These are phyloP conservation scores for Psilocybe azurescens DNA, from an alignment of 768 basidiomycete genomes.

Conservation along the genomic window DNA sequence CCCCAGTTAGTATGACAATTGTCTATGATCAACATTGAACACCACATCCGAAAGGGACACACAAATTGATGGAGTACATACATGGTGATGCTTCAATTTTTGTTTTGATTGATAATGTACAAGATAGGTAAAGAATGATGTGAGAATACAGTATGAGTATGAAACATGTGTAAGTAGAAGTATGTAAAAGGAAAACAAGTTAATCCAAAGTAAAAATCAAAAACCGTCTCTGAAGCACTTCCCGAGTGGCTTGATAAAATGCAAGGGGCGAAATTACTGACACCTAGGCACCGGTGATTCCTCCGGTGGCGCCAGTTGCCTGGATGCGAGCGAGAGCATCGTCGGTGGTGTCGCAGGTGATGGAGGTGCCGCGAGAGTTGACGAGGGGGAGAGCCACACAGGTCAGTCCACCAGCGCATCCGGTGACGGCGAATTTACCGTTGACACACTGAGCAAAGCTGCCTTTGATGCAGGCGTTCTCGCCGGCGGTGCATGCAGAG, in stretches of 20 bases:
- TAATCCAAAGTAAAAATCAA: constrained; percentile 13
- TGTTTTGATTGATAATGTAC: background rate
- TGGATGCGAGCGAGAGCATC: constrained; percentile 51
- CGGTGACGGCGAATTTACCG: constrained; percentile 47
- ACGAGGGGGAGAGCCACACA: constrained; percentile 62
- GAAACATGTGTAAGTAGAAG: background rate
- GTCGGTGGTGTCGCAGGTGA: constrained; percentile 52
- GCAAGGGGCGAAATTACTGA: background rate
- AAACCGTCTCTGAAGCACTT: constrained; percentile 2
- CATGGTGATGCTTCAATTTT: background rate
- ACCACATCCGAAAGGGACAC: too few species aligned
- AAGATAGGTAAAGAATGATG: constrained; percentile 1
- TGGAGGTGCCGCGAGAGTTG: constrained; percentile 54
- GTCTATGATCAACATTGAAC: too few species aligned
- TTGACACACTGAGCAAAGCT: constrained; percentile 57
- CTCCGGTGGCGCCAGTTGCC: constrained; percentile 47
- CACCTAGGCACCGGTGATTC: constrained; percentile 39
- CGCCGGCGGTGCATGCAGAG: constrained; percentile 54
- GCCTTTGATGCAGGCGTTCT: constrained; percentile 49
- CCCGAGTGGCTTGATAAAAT: background rate
- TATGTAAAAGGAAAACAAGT: constrained; percentile 2
- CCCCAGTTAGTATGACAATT: too few species aligned
- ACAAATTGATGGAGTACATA: too few species aligned
- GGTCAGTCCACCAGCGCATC: constrained; percentile 40
- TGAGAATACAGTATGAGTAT: background rate